Conservation (phyloP, 441 rosid species). For the Adansonia grandidieri region DNA sequence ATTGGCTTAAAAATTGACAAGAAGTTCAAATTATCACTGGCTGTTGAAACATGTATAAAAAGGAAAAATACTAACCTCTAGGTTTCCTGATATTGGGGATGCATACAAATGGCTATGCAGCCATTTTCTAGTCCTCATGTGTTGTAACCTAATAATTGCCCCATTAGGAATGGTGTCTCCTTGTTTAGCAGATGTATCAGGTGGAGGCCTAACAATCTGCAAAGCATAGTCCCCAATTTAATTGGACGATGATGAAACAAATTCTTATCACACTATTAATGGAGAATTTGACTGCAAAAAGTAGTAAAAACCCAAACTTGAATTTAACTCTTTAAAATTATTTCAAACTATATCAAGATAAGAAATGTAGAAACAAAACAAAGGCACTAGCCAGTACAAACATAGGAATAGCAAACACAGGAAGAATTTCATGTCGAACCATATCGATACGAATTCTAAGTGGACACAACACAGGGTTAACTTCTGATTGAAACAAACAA, state of each 20-base stretch:
- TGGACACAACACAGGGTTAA: background rate
- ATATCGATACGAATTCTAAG: background rate
- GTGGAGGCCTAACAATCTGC: constrained; percentile 79
- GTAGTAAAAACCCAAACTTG: background rate
- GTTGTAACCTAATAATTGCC: constrained; percentile 75
- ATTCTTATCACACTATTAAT: background rate
- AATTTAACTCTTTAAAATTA: background rate
- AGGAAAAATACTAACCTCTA: constrained; percentile 63
- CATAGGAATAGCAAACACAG: background rate
- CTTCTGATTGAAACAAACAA: background rate
- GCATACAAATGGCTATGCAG: constrained; percentile 92
- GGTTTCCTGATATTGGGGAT: constrained; percentile 90
- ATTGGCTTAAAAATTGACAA: background rate
- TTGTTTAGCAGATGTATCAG: constrained; percentile 68
- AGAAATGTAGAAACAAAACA: background rate
- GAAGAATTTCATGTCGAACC: background rate
- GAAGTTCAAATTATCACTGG: background rate
- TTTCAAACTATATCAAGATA: background rate
- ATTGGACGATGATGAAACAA: background rate
- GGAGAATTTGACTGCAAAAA: constrained; percentile 2
- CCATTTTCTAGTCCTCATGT: constrained; percentile 94
- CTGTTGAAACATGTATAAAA: background rate
- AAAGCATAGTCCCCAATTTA: background rate
- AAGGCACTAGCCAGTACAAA: background rate
- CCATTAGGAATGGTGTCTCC: constrained; percentile 79